phyloP scores from a whole-genome alignment of 169 alveolate genomes.

The Theileria parva region DNA sequence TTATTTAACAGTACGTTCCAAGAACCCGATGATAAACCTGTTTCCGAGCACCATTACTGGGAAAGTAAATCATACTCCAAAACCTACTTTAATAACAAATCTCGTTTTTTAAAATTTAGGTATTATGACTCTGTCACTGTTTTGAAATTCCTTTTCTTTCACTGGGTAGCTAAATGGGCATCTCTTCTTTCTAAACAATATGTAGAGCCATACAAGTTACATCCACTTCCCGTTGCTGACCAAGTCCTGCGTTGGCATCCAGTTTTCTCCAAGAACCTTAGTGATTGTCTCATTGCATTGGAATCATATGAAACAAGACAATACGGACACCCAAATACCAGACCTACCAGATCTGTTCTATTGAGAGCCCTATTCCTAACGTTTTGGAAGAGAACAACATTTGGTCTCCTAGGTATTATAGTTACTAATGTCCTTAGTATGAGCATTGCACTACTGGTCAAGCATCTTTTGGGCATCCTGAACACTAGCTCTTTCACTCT shows the following conservation, averaged over 20 bases:
- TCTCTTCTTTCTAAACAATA: conserved; percentile 3
- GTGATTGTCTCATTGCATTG: conserved; percentile 25
- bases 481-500: neutral
- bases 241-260: conserved; percentile 20
- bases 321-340: no score
- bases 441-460: conserved; percentile 13
- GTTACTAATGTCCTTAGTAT: conserved; percentile 7
- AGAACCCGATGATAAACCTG: no score
- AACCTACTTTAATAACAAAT: neutral
- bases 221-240: conserved; percentile 38
- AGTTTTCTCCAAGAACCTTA: conserved; percentile 33
- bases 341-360: neutral
- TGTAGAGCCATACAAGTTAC: conserved; percentile 17
- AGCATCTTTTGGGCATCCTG: neutral
- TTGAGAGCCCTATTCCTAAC: neutral
- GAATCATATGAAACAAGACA: conserved; percentile 7
- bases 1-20: no score
- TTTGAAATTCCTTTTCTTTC: conserved; percentile 8
- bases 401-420: conserved; percentile 9
- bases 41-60: neutral
- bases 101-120: neutral
- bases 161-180: conserved; percentile 37
- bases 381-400: neutral
- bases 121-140: conserved; percentile 15
- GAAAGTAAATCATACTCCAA: neutral